Percentiles rank a stretch among this genome's conserved stretches.
Conservation (phyloP, 1,139 yeast species). For the Yamadazyma aaseri region DNA sequence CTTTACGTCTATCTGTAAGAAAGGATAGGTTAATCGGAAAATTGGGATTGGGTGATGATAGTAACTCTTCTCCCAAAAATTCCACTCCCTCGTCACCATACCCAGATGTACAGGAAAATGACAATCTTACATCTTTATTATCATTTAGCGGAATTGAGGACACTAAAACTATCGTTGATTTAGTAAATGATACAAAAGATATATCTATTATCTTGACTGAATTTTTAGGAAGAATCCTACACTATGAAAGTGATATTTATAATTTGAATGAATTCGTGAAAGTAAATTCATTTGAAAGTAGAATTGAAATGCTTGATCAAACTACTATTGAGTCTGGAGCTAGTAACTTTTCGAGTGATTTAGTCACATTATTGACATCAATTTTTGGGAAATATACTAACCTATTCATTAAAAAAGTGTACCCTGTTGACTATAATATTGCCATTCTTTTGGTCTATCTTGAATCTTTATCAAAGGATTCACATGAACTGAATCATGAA, state of each 20-base stretch:
- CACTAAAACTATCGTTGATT: slow-evolving; percentile 41
- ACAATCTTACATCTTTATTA: slow-evolving; percentile 6
- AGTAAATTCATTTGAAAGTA: slow-evolving; percentile 35
- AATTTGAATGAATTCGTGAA: slow-evolving; percentile 51
- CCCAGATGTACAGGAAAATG: slow-evolving; percentile 3
- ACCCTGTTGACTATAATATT: slow-evolving; percentile 36
- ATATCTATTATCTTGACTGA: slow-evolving; percentile 55
- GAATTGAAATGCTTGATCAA: slow-evolving; percentile 27
- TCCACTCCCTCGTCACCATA: slow-evolving; percentile 7
- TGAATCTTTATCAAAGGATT: slow-evolving; percentile 37
- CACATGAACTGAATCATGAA: slow-evolving; percentile 63
- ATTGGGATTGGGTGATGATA: slow-evolving; percentile 14
- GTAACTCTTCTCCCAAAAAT: slow-evolving; percentile 8
- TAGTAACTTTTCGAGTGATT: slow-evolving; percentile 49
- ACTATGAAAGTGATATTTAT: slow-evolving; percentile 51
- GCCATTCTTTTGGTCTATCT: slow-evolving; percentile 41
- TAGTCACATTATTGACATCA: slow-evolving; percentile 49
- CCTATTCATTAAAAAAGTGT: slow-evolving; percentile 34
- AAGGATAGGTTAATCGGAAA: slow-evolving; percentile 23
- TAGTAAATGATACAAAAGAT: slow-evolving; percentile 35
- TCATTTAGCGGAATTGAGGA: slow-evolving; percentile 30
- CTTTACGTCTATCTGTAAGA: slow-evolving; percentile 32
- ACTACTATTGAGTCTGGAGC: slow-evolving; percentile 19
- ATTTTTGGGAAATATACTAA: slow-evolving; percentile 52
- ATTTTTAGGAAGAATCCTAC: slow-evolving; percentile 65